These are phyloP conservation scores for Taphrina deformans DNA, from an alignment of 1,139 yeast genomes.

Conservation along the genomic window DNA sequence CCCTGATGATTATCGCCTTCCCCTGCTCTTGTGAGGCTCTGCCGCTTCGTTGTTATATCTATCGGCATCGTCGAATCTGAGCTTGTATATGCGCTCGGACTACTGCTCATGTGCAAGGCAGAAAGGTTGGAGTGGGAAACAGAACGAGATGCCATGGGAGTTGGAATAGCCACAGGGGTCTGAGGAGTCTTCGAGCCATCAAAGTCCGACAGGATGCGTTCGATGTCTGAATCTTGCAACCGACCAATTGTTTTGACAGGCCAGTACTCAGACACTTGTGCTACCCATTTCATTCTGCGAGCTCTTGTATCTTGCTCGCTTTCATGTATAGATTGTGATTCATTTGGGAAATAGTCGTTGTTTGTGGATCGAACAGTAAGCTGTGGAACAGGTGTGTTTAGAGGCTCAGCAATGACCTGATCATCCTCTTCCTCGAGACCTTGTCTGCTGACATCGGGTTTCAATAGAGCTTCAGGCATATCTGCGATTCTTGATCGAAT, in stretches of 20 bases:
- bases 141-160: conserved; percentile 24
- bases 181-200: conserved; percentile 16
- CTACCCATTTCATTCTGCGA: conserved; percentile 77
- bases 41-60: not conserved
- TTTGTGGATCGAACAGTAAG: conserved; percentile 50
- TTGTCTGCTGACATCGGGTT: not conserved
- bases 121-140: not conserved
- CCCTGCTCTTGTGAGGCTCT: not conserved
- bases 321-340: conserved; percentile 50
- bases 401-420: conserved; percentile 17
- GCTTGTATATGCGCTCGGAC: not conserved
- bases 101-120: not conserved
- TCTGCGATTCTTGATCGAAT: conserved; percentile 70
- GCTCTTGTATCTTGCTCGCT: conserved; percentile 49
- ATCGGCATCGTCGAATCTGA: not conserved
- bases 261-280: conserved; percentile 87
- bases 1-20: not conserved
- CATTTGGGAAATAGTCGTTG: conserved; percentile 63
- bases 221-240: conserved; percentile 59
- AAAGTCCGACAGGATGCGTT: conserved; percentile 33
- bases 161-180: conserved; percentile 16
- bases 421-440: conserved; percentile 8
- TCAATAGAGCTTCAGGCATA: conserved; percentile 54
- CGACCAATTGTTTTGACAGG: conserved; percentile 67
- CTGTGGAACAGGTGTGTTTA: conserved; percentile 27